phyloP scores from a whole-genome alignment of 1,284 basidiomycete species.

The Pyrrhoderma noxium region DNA sequence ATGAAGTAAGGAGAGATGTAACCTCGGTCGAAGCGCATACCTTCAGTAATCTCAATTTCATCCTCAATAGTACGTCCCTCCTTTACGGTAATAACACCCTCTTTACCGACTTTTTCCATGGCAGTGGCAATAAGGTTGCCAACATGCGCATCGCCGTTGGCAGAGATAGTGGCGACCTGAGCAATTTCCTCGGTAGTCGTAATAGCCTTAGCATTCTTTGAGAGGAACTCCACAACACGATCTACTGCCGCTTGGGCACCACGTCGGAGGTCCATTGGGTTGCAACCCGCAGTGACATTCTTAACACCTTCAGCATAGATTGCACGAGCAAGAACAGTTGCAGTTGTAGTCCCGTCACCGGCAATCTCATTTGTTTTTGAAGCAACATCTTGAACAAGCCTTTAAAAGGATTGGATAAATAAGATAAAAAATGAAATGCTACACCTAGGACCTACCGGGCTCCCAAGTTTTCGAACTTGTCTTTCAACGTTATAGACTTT shows the following conservation, averaged over 20 bases:
- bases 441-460: conserved; percentile 63
- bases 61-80: conserved; percentile 97
- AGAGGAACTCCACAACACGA: conserved; percentile 88
- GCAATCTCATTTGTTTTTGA: conserved; percentile 96
- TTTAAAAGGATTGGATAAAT: conserved; percentile 26
- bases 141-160: conserved; percentile 93
- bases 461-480: conserved; percentile 99
- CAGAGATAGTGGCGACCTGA: conserved; percentile 97
- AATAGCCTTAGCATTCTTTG: conserved; percentile 87
- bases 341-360: conserved; percentile 97
- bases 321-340: conserved; percentile 92
- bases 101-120: conserved; percentile 99
- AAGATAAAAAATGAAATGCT: conserved; percentile 5
- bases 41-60: conserved; percentile 98
- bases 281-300: conserved; percentile 98
- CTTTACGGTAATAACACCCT: conserved; percentile 99
- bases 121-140: conserved; percentile 97
- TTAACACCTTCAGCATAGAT: conserved; percentile 99
- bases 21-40: conserved; percentile 99
- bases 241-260: conserved; percentile 96
- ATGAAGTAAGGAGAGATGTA: conserved; percentile 99
- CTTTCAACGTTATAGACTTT: conserved; percentile 89
- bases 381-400: conserved; percentile 92
- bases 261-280: conserved; percentile 98
- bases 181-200: conserved; percentile 98